A percentile compares a stretch with the other conserved stretches of the same genome.
Evolutionary conservation across 2,329 filamentous ascomycete genomes (phyloP).

Genomic region (Talaromyces rugulosus): DNA sequence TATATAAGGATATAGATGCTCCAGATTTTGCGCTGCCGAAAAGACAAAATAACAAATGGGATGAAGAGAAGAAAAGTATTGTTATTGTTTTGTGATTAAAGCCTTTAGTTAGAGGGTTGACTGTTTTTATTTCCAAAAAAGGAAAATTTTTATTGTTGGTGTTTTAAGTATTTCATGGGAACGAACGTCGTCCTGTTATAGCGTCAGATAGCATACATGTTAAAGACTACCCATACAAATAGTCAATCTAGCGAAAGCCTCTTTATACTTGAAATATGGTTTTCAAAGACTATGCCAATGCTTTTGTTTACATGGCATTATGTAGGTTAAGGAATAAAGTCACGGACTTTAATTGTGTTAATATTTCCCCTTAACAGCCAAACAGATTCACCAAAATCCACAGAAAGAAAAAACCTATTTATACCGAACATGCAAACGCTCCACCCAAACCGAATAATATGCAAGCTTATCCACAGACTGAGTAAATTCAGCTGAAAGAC

Average conservation of each 20-base stretch:
- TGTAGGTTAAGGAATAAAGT: neutral
- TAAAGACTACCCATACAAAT: too few relatives aligned
- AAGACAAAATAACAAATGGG: neutral
- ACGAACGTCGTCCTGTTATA: too few relatives aligned
- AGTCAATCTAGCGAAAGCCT: too few relatives aligned
- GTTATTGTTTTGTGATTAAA: neutral
- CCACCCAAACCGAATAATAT: conserved; percentile 14
- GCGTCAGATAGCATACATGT: too few relatives aligned
- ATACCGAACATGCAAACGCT: neutral
- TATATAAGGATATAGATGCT: neutral
- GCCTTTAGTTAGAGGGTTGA: neutral
- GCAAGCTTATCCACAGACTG: conserved; percentile 20
- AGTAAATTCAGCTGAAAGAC: neutral
- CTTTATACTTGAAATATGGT: too few relatives aligned
- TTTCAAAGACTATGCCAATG: too few relatives aligned
- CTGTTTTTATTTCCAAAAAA: neutral
- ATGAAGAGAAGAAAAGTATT: neutral
- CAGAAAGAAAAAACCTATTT: neutral
- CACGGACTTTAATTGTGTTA: neutral
- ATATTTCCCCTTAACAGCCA: neutral
- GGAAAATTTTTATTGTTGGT: neutral
- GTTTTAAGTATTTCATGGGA: too few relatives aligned
- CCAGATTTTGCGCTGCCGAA: neutral
- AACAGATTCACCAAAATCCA: neutral
- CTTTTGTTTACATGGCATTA: neutral